Conservation (phyloP, 2,329 filamentous ascomycete genomes). For the Cercospora nicotianae region DNA sequence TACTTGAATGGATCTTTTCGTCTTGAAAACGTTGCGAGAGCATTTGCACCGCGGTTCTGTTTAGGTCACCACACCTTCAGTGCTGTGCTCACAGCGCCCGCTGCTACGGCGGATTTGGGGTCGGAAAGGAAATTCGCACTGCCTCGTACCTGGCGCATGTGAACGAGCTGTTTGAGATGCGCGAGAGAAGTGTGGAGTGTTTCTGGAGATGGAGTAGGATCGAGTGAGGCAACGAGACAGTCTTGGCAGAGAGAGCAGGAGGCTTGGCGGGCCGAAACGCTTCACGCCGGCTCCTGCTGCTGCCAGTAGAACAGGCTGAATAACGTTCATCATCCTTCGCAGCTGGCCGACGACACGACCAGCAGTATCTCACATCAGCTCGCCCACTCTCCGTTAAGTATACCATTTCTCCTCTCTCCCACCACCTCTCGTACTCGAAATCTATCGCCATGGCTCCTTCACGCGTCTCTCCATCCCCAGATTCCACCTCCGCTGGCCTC, state of each 20-base stretch:
- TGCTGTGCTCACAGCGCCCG: background rate
- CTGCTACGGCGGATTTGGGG: background rate
- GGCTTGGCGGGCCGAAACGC: background rate
- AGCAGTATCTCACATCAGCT: background rate
- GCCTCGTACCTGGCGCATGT: background rate
- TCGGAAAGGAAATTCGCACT: background rate
- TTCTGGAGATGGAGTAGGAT: background rate
- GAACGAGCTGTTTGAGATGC: background rate
- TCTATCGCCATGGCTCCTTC: slow-evolving; percentile 27
- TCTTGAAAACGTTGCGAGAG: too few relatives aligned
- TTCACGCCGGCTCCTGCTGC: background rate
- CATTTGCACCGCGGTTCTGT: background rate
- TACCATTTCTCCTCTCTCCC: background rate
- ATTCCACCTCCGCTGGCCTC: slow-evolving; percentile 54
- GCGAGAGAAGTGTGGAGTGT: too few relatives aligned
- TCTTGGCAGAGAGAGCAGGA: background rate
- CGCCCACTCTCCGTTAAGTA: background rate
- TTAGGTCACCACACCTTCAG: background rate
- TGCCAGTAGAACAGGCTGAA: background rate
- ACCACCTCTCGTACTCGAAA: background rate
- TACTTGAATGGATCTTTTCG: background rate
- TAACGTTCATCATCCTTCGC: background rate
- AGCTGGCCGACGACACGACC: background rate
- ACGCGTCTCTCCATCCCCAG: slow-evolving; percentile 33
- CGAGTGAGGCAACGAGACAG: background rate